Evolutionary conservation across 1,284 basidiomycete genomes (phyloP).

Genomic region (Gomphus sp.): DNA sequence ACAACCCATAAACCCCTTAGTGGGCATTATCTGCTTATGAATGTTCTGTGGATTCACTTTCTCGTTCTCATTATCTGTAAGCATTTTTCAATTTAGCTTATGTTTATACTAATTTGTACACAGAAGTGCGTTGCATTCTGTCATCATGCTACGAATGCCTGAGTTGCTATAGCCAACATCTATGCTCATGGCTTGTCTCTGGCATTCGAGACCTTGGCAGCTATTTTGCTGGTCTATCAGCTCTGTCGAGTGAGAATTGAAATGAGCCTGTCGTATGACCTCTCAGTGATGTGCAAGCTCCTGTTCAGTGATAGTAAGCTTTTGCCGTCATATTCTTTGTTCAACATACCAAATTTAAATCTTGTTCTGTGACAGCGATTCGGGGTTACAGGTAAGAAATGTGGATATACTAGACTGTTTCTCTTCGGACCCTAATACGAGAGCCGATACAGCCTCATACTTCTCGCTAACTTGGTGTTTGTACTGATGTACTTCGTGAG

Average conservation of each 20-base stretch:
- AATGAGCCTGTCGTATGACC: too few species aligned
- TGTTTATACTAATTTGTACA: neutral
- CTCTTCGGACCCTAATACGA: neutral
- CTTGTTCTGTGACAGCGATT: neutral
- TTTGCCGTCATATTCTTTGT: neutral
- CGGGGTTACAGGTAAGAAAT: neutral
- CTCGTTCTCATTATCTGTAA: neutral
- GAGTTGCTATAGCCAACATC: neutral
- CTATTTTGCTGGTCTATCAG: neutral
- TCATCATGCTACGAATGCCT: neutral
- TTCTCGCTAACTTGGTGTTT: neutral
- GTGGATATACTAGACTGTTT: neutral
- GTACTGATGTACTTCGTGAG: neutral
- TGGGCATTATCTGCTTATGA: neutral
- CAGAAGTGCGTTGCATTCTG: neutral
- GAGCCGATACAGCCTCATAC: neutral
- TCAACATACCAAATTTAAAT: neutral
- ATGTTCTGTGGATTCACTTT: neutral
- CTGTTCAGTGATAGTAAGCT: neutral
- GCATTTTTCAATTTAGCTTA: neutral
- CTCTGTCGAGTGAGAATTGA: too few species aligned
- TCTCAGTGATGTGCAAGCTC: too few species aligned
- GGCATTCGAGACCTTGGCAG: neutral
- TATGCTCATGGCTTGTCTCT: neutral
- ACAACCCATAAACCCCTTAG: neutral